These are phyloP conservation scores for Spatholobus suberectus DNA, from an alignment of 306 rosid species.

Conservation along the genomic window DNA sequence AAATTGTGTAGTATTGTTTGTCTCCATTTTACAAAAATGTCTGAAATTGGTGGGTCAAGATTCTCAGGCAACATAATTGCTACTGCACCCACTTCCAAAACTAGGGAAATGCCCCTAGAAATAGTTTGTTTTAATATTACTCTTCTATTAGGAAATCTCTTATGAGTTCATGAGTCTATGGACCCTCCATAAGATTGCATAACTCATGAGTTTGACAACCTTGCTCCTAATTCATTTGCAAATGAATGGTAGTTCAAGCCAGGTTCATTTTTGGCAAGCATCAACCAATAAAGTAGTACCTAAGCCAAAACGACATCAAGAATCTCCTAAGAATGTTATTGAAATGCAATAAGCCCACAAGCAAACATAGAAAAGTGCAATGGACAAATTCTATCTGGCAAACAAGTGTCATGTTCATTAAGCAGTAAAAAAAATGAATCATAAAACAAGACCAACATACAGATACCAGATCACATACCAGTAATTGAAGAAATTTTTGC, in stretches of 20 bases:
- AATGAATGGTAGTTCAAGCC: constrained; percentile 34
- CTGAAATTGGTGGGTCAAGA: neutral
- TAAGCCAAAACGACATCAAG: constrained; percentile 26
- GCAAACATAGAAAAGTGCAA: constrained; percentile 28
- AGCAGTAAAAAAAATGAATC: neutral
- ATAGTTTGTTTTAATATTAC: neutral
- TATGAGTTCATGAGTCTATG: neutral
- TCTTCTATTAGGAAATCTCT: neutral
- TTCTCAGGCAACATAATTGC: neutral
- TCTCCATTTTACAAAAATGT: neutral
- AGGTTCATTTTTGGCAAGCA: constrained; percentile 19
- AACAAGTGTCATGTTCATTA: constrained; percentile 1
- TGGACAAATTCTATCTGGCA: constrained; percentile 10
- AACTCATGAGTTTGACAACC: neutral
- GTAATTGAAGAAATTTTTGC: neutral
- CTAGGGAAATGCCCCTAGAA: neutral
- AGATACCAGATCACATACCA: constrained; percentile 26
- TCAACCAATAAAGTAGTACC: neutral
- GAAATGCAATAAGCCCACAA: constrained; percentile 16
- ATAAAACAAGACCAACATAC: constrained; percentile 21
- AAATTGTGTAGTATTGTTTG: neutral
- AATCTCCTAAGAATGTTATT: constrained; percentile 18
- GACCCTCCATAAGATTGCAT: neutral
- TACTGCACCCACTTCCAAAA: neutral
- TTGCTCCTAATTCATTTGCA: constrained; percentile 11